Evolutionary conservation across 768 basidiomycete species (phyloP).

Genomic region (Scleroderma citrinum): DNA sequence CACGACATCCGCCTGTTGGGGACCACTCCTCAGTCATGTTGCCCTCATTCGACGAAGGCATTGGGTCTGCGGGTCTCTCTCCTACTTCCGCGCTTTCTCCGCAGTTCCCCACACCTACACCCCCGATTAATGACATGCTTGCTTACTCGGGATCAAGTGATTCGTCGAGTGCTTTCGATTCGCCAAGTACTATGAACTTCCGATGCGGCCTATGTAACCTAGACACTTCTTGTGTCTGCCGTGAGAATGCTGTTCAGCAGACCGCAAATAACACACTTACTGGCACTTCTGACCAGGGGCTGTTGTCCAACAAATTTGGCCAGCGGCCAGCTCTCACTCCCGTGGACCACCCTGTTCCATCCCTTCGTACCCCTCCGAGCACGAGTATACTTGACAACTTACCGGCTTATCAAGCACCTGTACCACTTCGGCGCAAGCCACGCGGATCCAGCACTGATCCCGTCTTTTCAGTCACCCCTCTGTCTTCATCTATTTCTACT

Average conservation of each 20-base stretch:
- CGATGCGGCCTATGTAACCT: constrained; percentile 72
- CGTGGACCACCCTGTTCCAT: constrained; percentile 22
- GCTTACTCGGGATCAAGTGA: constrained; percentile 29
- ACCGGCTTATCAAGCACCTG: constrained; percentile 74
- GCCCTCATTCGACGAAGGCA: constrained; percentile 44
- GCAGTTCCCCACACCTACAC: constrained; percentile 27
- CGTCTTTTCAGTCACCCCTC: constrained; percentile 48
- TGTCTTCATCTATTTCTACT: constrained; percentile 21
- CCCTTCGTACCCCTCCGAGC: constrained; percentile 20
- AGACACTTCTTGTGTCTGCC: constrained; percentile 69
- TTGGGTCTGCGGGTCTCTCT: constrained; percentile 25
- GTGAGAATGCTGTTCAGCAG: constrained; percentile 54
- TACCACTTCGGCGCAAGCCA: constrained; percentile 66
- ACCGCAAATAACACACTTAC: constrained; percentile 19
- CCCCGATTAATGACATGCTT: constrained; percentile 28
- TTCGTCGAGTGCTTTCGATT: constrained; percentile 29
- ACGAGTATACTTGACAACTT: constrained; percentile 71
- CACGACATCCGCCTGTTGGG: constrained; percentile 15
- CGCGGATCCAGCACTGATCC: constrained; percentile 35
- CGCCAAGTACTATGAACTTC: constrained; percentile 27
- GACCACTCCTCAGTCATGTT: constrained; percentile 39
- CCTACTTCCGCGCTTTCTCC: constrained; percentile 20
- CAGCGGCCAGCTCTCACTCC: constrained; percentile 12
- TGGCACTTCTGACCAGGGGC: constrained; percentile 4
- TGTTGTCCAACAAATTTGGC: constrained; percentile 8